A percentile compares a stretch with the other conserved stretches of the same genome.
These are phyloP conservation scores for Thinopyrum elongatum DNA, from an alignment of 176 grass and related monocot species.

Conservation along the genomic window DNA sequence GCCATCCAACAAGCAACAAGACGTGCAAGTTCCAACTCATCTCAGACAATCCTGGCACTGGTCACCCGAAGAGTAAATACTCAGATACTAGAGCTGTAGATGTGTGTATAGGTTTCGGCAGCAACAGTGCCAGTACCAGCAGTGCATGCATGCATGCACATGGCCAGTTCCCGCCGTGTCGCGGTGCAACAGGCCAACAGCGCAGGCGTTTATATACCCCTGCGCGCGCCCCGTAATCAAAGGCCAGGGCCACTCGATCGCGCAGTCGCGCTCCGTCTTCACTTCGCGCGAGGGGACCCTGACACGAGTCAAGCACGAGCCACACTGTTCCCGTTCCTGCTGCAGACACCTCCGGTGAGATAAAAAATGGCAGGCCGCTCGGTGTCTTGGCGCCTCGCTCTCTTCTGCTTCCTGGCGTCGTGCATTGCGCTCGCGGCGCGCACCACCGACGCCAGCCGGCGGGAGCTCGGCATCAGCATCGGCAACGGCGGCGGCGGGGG, in stretches of 20 bases:
- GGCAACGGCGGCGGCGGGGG: constrained; percentile 13
- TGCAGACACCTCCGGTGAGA: constrained; percentile 2
- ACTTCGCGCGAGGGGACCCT: neutral
- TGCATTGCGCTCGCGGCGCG: constrained; percentile 27
- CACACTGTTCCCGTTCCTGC: neutral
- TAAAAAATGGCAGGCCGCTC: constrained; percentile 6
- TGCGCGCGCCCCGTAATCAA: neutral
- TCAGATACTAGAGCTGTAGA: neutral
- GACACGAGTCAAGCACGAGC: neutral
- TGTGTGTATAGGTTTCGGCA: neutral
- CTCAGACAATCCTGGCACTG: neutral
- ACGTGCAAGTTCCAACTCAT: neutral
- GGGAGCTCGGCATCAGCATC: constrained; percentile 21
- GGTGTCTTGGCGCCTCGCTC: neutral
- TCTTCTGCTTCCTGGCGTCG: constrained; percentile 29
- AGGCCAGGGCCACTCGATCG: neutral
- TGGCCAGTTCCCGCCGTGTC: neutral
- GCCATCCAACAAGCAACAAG: neutral
- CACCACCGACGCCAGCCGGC: neutral
- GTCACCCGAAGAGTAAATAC: neutral
- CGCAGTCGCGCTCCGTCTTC: neutral
- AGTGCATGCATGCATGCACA: neutral
- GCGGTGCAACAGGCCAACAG: neutral
- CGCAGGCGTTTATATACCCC: neutral
- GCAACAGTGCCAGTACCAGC: neutral